These are phyloP conservation scores for Phaeomoniella chlamydospora DNA, from an alignment of 2,329 filamentous ascomycete species.

Conservation along the genomic window DNA sequence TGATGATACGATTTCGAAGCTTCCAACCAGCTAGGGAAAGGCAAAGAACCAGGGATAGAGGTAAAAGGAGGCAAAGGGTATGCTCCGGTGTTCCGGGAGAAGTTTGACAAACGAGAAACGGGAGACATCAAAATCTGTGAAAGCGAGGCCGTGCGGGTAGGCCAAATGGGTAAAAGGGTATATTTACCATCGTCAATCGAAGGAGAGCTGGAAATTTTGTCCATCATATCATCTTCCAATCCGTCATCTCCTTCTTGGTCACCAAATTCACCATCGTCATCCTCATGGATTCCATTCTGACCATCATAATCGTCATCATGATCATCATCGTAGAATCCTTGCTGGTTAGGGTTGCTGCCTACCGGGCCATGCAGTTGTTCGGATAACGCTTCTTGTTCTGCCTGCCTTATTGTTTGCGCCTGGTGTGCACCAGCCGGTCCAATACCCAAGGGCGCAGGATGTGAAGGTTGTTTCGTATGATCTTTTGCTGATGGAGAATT, in stretches of 20 bases:
- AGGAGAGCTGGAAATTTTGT: conserved; percentile 96
- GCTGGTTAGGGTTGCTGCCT: conserved; percentile 5
- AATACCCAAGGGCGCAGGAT: conserved; percentile 34
- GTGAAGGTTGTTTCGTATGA: conserved; percentile 46
- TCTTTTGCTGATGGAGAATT: conserved; percentile 71
- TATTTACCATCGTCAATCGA: conserved; percentile 98
- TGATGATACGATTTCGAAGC: not conserved
- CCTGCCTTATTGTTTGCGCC: conserved; percentile 67
- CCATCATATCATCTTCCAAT: conserved; percentile 88
- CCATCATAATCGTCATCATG: conserved; percentile 51
- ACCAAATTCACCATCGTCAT: conserved; percentile 37
- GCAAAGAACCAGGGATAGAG: conserved; percentile 13
- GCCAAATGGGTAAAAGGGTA: conserved; percentile 29
- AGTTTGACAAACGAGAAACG: conserved; percentile 9
- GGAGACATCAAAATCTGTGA: conserved; percentile 15
- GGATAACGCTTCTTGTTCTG: conserved; percentile 60
- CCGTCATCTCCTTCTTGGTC: conserved; percentile 55
- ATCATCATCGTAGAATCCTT: conserved; percentile 17
- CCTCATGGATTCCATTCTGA: conserved; percentile 11
- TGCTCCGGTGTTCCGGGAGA: conserved; percentile 11
- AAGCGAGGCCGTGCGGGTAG: conserved; percentile 23
- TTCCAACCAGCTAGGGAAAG: conserved; percentile 4
- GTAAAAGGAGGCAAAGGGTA: conserved; percentile 18
- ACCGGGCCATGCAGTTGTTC: conserved; percentile 51
- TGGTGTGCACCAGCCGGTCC: conserved; percentile 63